Percentiles rank a stretch among this genome's conserved stretches.
These are phyloP conservation scores for Potentilla sterilis DNA, from an alignment of 306 rosid species.

Conservation along the genomic window DNA sequence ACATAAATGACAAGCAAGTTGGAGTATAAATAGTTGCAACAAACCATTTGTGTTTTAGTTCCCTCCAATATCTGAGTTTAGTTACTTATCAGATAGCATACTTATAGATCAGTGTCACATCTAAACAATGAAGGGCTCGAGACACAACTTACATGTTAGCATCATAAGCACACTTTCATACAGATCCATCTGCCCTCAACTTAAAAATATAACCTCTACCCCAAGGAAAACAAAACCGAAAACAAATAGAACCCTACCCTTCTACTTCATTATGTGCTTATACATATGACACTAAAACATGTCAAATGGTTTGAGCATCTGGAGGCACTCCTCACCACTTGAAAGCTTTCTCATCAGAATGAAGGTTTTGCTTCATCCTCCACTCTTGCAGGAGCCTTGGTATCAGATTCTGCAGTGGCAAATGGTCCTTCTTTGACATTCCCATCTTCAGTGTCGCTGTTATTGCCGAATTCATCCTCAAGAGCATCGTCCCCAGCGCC, in stretches of 20 bases:
- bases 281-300: not conserved
- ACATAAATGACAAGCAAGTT: no score
- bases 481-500: conserved; percentile 26
- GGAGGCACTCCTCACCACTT: no score
- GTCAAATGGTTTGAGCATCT: not conserved
- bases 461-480: conserved; percentile 24
- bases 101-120: not conserved
- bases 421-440: not conserved
- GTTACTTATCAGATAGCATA: no score
- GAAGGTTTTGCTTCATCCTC: conserved; percentile 4
- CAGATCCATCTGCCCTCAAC: not conserved
- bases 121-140: not conserved
- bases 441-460: conserved; percentile 30
- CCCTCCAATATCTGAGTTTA: no score
- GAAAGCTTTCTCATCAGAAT: conserved; percentile 9
- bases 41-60: no score
- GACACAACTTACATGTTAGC: not conserved
- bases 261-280: not conserved
- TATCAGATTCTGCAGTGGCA: conserved; percentile 8
- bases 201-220: not conserved
- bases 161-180: not conserved
- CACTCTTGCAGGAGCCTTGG: not conserved
- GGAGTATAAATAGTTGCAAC: no score
- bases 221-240: not conserved
- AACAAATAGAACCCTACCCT: not conserved